Percentiles rank a stretch among this genome's conserved stretches.
phyloP scores from a whole-genome alignment of 2,329 filamentous ascomycete genomes.

The Lasiodiplodia sp. region DNA sequence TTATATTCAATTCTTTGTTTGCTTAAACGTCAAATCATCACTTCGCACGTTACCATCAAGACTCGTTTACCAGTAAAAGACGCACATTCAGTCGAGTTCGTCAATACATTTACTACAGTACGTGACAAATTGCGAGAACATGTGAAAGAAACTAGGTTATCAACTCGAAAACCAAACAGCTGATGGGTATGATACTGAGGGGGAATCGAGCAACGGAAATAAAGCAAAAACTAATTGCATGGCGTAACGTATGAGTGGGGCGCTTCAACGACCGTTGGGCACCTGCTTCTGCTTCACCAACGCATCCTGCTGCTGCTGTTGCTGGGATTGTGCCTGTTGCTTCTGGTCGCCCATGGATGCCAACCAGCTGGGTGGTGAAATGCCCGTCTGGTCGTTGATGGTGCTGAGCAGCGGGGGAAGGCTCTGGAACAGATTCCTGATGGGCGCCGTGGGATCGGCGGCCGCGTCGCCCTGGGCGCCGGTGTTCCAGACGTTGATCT shows the following conservation, averaged over 20 bases:
- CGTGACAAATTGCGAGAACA: too few relatives aligned
- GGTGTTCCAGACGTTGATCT: conserved; percentile 92
- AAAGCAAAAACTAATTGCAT: not conserved
- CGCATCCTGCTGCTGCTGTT: conserved; percentile 6
- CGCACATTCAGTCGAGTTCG: too few relatives aligned
- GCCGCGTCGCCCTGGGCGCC: conserved; percentile 58
- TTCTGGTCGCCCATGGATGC: conserved; percentile 58
- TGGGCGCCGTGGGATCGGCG: conserved; percentile 66
- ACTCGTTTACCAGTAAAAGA: too few relatives aligned
- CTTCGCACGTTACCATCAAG: too few relatives aligned
- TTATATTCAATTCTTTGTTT: too few relatives aligned
- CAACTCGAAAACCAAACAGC: not conserved
- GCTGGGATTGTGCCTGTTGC: not conserved
- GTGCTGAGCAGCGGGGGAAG: conserved; percentile 83
- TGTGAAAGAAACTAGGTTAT: not conserved
- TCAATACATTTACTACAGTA: not conserved
- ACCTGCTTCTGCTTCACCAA: conserved; percentile 11
- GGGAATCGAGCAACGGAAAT: not conserved
- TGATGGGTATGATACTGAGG: not conserved
- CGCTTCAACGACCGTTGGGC: not conserved
- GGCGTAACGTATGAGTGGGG: not conserved
- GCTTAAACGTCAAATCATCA: too few relatives aligned
- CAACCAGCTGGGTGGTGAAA: conserved; percentile 78
- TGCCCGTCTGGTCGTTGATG: conserved; percentile 88
- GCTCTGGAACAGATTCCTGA: conserved; percentile 85